Conservation (phyloP, 495 filamentous ascomycete genomes). For the Neurospora sublineolata region DNA sequence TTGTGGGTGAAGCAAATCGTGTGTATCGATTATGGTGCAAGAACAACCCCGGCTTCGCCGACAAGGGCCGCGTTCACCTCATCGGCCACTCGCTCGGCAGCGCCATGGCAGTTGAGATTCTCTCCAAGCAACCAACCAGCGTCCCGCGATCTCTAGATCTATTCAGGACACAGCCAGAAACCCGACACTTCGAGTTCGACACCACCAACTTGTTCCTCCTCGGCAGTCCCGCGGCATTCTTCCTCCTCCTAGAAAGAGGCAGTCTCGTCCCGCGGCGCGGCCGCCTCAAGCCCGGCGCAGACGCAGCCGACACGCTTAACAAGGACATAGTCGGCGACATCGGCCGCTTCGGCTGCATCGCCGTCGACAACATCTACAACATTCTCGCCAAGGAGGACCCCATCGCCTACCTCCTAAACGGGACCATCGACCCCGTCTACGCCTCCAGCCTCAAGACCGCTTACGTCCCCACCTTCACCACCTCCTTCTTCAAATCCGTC, state of each 20-base stretch:
- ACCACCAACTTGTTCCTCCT: slow-evolving; percentile 80
- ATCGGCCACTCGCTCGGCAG: slow-evolving; percentile 90
- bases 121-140: slow-evolving; percentile 72
- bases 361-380: slow-evolving; percentile 95
- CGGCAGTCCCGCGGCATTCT: slow-evolving; percentile 90
- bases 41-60: slow-evolving; percentile 78
- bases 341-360: slow-evolving; percentile 77
- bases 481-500: slow-evolving; percentile 55
- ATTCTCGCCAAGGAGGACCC: slow-evolving; percentile 57
- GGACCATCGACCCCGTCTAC: slow-evolving; percentile 71
- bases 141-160: slow-evolving; percentile 43
- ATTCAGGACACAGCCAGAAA: slow-evolving; percentile 31
- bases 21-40: slow-evolving; percentile 87
- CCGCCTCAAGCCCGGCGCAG: slow-evolving; percentile 60
- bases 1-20: slow-evolving; percentile 85
- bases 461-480: slow-evolving; percentile 60
- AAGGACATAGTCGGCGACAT: slow-evolving; percentile 60
- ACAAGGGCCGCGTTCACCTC: slow-evolving; percentile 74
- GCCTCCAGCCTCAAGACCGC: slow-evolving; percentile 65
- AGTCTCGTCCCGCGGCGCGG: slow-evolving; percentile 68
- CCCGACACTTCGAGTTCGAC: slow-evolving; percentile 77
- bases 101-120: slow-evolving; percentile 83
- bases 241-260: slow-evolving; percentile 77
- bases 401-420: slow-evolving; percentile 86
- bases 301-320: slow-evolving; percentile 45